A percentile compares a stretch with the other conserved stretches of the same genome.
phyloP scores from a whole-genome alignment of 345 rosid species.

The Syzygium oleosum region DNA sequence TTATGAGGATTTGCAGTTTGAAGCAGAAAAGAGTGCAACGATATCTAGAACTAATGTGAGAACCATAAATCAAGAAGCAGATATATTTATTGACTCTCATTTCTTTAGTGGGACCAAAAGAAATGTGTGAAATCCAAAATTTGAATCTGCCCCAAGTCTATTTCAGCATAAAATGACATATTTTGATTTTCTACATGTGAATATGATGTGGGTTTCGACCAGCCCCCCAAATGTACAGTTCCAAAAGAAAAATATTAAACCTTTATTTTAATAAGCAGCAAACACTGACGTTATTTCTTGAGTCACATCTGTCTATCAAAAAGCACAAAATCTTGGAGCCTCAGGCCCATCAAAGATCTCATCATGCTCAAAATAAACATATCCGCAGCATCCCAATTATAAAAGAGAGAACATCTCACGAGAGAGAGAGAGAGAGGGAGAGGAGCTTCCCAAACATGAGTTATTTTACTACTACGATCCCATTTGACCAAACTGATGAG shows the following conservation, averaged over 20 bases:
- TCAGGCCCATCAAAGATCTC: slow-evolving; percentile 13
- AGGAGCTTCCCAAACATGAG: slow-evolving; percentile 5
- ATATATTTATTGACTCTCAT: neutral
- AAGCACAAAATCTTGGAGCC: slow-evolving; percentile 6
- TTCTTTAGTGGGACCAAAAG: neutral
- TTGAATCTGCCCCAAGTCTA: neutral
- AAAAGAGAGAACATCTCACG: neutral
- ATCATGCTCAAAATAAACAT: neutral
- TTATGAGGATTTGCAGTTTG: neutral
- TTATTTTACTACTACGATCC: slow-evolving; percentile 3
- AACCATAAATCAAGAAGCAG: neutral
- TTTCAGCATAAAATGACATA: neutral
- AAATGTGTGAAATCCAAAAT: neutral
- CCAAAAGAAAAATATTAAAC: neutral
- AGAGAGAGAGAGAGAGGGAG: neutral
- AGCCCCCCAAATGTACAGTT: slow-evolving; percentile 8
- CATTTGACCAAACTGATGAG: slow-evolving; percentile 12
- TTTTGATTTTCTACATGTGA: neutral
- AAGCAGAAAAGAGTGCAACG: neutral
- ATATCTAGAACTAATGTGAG: neutral
- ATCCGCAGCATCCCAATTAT: neutral
- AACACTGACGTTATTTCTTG: neutral
- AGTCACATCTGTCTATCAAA: neutral
- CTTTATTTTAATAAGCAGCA: neutral
- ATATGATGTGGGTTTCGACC: neutral